These are phyloP conservation scores for Candida bentonensis DNA, from an alignment of 805 yeast species.

Conservation along the genomic window DNA sequence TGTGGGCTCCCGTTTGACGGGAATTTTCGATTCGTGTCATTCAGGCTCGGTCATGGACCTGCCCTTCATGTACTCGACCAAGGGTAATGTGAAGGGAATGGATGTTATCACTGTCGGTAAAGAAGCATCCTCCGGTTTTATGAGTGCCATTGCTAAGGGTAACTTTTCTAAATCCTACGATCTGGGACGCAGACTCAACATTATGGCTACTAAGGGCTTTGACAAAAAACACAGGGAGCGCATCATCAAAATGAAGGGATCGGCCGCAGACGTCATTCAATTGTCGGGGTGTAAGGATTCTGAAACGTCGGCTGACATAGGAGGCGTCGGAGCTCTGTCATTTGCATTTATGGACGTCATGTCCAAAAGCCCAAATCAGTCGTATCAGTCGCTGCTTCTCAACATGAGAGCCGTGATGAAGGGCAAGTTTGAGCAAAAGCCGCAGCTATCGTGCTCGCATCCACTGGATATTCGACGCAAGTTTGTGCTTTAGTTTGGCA, in stretches of 20 bases:
- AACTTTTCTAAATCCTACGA: not conserved
- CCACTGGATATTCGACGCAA: not conserved
- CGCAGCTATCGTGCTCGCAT: conserved; percentile 34
- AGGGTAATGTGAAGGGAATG: conserved; percentile 67
- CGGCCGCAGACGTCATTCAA: conserved; percentile 58
- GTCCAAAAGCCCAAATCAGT: conserved; percentile 40
- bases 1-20: conserved; percentile 58
- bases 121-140: not conserved
- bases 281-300: conserved; percentile 67
- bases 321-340: conserved; percentile 70
- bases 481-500: no score
- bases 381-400: conserved; percentile 50
- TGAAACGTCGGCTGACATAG: conserved; percentile 58
- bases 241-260: conserved; percentile 27
- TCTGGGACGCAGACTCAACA: not conserved
- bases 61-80: conserved; percentile 64
- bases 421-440: conserved; percentile 61
- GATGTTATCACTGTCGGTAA: conserved; percentile 32
- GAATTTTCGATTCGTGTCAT: conserved; percentile 67
- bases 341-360: conserved; percentile 55
- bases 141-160: not conserved
- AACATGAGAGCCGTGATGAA: conserved; percentile 47
- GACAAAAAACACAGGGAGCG: not conserved
- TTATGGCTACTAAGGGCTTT: not conserved
- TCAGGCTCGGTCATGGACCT: conserved; percentile 66